phyloP scores from a whole-genome alignment of 2,329 filamentous ascomycete species.

The Fusarium phyllophilum region DNA sequence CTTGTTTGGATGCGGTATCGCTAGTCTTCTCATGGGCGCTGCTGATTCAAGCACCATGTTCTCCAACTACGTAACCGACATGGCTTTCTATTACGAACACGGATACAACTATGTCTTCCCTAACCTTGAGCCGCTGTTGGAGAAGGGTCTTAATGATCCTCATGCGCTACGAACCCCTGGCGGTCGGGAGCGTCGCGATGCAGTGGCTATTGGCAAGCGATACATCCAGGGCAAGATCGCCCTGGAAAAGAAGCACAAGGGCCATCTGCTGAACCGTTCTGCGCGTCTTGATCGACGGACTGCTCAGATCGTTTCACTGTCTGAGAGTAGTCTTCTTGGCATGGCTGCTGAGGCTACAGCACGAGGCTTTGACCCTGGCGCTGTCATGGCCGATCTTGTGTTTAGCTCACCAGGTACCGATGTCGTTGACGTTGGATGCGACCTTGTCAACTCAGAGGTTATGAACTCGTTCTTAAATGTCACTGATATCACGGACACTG shows the following conservation, averaged over 20 bases:
- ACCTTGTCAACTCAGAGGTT: constrained; percentile 38
- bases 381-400: constrained; percentile 39
- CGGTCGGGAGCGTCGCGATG: constrained; percentile 34
- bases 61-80: constrained; percentile 40
- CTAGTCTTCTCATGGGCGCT: constrained; percentile 39
- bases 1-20: constrained; percentile 38
- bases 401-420: constrained; percentile 42
- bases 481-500: constrained; percentile 33
- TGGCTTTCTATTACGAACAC: constrained; percentile 40
- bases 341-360: constrained; percentile 39
- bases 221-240: constrained; percentile 41
- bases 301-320: constrained; percentile 38
- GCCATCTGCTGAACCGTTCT: constrained; percentile 23
- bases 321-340: constrained; percentile 38
- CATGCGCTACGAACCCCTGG: constrained; percentile 35
- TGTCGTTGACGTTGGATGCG: constrained; percentile 38
- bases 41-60: constrained; percentile 38
- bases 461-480: constrained; percentile 42
- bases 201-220: constrained; percentile 33
- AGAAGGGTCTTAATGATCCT: constrained; percentile 29
- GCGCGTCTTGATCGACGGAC: constrained; percentile 30
- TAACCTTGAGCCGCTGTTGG: constrained; percentile 28
- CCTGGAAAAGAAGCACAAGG: constrained; percentile 35
- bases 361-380: constrained; percentile 34
- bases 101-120: constrained; percentile 42